Percentiles rank a stretch among this genome's conserved stretches.
Conservation (phyloP, 176 grass and related monocot species). For the Elymus sibiricus region DNA sequence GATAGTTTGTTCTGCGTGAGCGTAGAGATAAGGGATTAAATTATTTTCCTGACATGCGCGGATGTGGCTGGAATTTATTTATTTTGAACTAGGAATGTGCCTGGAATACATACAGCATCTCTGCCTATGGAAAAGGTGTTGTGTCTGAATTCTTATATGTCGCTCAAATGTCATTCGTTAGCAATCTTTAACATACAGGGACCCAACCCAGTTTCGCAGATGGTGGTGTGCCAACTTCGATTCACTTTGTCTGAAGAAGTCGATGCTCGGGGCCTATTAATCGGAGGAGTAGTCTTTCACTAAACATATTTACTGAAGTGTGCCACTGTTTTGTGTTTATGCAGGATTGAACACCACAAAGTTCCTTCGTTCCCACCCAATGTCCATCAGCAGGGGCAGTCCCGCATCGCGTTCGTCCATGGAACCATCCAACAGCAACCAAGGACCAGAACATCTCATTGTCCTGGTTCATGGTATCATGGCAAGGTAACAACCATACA, state of each 20-base stretch:
- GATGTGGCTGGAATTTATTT: background rate
- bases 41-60: background rate
- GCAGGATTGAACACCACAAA: background rate
- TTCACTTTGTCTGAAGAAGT: background rate
- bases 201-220: background rate
- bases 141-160: background rate
- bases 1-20: background rate
- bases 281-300: background rate
- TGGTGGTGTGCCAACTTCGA: background rate
- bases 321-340: background rate
- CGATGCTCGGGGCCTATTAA: background rate
- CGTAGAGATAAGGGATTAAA: background rate
- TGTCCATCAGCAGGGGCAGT: background rate
- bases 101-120: background rate
- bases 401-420: constrained; percentile 3
- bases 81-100: too few relatives aligned
- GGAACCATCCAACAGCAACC: constrained; percentile 30
- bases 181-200: background rate
- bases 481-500: constrained; percentile 43
- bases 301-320: background rate
- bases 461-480: constrained; percentile 86
- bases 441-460: constrained; percentile 73
- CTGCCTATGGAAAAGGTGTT: background rate
- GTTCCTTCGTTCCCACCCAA: background rate
- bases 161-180: background rate